Conservation (phyloP, 257 asterid species). For the Nicotiana attenuata region DNA sequence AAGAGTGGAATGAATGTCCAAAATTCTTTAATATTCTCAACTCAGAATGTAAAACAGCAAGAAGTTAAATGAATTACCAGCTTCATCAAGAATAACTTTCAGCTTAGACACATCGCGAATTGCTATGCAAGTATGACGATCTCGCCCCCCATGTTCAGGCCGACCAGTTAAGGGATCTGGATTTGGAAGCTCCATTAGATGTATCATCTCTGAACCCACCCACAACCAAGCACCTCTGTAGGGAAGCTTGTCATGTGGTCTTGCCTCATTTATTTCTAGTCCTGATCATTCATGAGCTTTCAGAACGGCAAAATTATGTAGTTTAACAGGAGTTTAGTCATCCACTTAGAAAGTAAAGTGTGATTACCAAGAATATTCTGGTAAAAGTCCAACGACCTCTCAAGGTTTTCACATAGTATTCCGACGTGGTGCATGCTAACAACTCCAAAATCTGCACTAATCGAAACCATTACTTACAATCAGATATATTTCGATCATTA, state of each 20-base stretch:
- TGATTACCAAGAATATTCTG: slow-evolving; percentile 72
- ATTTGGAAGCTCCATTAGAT: slow-evolving; percentile 96
- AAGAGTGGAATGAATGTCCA: neutral
- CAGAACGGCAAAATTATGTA: neutral
- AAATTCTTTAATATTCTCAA: neutral
- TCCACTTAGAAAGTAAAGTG: slow-evolving; percentile 2
- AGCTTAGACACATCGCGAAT: slow-evolving; percentile 74
- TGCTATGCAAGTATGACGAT: slow-evolving; percentile 88
- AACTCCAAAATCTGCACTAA: slow-evolving; percentile 65
- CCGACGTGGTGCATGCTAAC: slow-evolving; percentile 93
- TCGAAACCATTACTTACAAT: neutral
- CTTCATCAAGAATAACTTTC: slow-evolving; percentile 68
- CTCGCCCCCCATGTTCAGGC: slow-evolving; percentile 88
- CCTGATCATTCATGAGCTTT: slow-evolving; percentile 41
- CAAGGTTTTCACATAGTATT: slow-evolving; percentile 85
- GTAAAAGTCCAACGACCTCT: slow-evolving; percentile 79
- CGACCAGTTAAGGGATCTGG: slow-evolving; percentile 87
- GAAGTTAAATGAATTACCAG: slow-evolving; percentile 35
- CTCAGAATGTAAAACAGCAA: neutral
- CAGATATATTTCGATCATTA: neutral
- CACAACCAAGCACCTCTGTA: slow-evolving; percentile 97
- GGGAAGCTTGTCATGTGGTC: slow-evolving; percentile 90
- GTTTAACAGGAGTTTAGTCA: neutral
- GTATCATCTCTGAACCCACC: slow-evolving; percentile 96
- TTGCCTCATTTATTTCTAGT: slow-evolving; percentile 74